phyloP scores from a whole-genome alignment of 2,329 filamentous ascomycete genomes.

The Xylariaceae sp. region DNA sequence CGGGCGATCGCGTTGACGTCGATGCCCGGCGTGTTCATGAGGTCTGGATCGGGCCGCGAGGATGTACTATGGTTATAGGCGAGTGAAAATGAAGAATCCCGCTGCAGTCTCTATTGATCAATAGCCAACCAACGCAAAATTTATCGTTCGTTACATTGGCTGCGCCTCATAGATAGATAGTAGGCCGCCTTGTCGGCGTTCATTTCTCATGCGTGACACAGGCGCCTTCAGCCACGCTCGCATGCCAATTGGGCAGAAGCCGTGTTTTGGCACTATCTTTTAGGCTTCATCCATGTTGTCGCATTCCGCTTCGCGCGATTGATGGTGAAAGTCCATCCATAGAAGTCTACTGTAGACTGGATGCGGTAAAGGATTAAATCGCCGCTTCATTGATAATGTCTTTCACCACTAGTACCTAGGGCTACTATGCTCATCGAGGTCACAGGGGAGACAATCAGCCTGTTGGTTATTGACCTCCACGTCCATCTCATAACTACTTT shows the following conservation, averaged over 20 bases:
- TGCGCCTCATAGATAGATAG: background rate
- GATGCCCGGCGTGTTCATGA: conserved; percentile 59
- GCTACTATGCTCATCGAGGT: no score
- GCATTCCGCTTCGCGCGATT: background rate
- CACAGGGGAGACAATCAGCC: no score
- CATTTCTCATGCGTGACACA: background rate
- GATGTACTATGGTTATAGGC: conserved; percentile 64
- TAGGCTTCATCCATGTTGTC: background rate
- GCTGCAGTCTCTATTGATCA: background rate
- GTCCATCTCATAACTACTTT: no score
- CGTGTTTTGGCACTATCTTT: background rate
- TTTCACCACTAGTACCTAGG: no score
- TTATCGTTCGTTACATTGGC: background rate
- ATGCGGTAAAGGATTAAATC: no score
- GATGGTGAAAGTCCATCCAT: no score
- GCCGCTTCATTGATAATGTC: no score
- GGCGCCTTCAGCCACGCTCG: background rate
- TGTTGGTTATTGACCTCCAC: no score
- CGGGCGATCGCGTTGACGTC: conserved; percentile 60
- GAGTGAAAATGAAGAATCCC: conserved; percentile 35
- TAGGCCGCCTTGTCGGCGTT: background rate
- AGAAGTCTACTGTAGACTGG: no score
- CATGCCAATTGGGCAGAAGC: background rate
- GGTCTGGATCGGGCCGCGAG: conserved; percentile 61
- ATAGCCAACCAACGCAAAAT: background rate